These are phyloP conservation scores for Xylariaceae sp. DNA, from an alignment of 2,329 filamentous ascomycete species.

Conservation along the genomic window DNA sequence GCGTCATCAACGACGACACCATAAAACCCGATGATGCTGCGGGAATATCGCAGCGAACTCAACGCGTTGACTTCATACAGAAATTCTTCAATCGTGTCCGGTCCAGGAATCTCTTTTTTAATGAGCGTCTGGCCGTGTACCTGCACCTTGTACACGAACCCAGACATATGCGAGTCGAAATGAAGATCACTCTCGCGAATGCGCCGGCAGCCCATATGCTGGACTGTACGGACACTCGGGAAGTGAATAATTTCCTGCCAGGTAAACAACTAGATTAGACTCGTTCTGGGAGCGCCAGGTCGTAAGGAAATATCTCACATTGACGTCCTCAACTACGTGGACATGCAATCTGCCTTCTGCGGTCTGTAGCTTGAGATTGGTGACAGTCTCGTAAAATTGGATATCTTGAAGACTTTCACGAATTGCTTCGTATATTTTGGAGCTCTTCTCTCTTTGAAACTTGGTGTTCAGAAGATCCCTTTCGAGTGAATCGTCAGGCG, in stretches of 20 bases:
- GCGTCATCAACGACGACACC: constrained; percentile 83
- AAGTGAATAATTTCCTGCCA: constrained; percentile 80
- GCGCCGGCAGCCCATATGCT: constrained; percentile 65
- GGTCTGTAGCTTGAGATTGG: constrained; percentile 91
- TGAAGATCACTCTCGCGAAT: constrained; percentile 72
- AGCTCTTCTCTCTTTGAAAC: constrained; percentile 88
- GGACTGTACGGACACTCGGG: constrained; percentile 68
- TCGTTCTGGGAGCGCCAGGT: constrained; percentile 1
- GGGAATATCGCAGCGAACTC: constrained; percentile 69
- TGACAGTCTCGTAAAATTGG: constrained; percentile 93
- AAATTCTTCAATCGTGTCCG: constrained; percentile 93
- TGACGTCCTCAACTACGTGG: constrained; percentile 95
- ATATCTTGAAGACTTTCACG: constrained; percentile 90
- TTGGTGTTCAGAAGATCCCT: constrained; percentile 73
- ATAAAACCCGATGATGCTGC: constrained; percentile 79
- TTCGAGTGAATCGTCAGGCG: constrained; percentile 79
- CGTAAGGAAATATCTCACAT: constrained; percentile 46
- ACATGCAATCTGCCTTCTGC: constrained; percentile 85
- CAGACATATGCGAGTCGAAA: constrained; percentile 91
- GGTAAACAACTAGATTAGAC: constrained; percentile 1
- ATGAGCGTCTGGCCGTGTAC: constrained; percentile 70
- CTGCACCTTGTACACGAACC: constrained; percentile 92
- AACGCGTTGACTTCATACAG: constrained; percentile 96
- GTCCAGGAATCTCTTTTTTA: constrained; percentile 97
- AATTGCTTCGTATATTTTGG: constrained; percentile 91